Conservation (phyloP, 768 basidiomycete genomes). For the Daedaleopsis sinensis region DNA sequence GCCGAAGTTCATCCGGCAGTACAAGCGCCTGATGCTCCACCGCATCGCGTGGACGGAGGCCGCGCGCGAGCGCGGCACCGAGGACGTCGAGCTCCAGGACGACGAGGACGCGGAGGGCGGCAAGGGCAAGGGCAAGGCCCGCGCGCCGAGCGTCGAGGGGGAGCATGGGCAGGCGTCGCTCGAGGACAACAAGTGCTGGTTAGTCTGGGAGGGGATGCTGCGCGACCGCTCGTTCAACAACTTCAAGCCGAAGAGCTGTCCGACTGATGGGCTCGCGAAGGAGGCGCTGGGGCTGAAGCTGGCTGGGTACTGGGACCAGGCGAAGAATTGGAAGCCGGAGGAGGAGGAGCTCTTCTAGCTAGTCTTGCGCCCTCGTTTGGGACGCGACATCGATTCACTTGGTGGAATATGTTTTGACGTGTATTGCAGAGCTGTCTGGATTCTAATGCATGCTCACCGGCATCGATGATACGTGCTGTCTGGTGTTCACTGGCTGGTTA, state of each 20-base stretch:
- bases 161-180: constrained; percentile 51
- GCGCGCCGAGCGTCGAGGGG: constrained; percentile 32
- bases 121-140: constrained; percentile 41
- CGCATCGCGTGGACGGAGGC: constrained; percentile 95
- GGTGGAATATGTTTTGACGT: too few relatives aligned
- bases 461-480: too few relatives aligned
- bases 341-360: constrained; percentile 74
- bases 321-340: constrained; percentile 87
- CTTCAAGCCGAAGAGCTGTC: constrained; percentile 83
- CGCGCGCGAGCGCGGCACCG: constrained; percentile 74
- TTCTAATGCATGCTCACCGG: too few relatives aligned
- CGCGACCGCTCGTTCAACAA: constrained; percentile 78
- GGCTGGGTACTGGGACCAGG: constrained; percentile 92
- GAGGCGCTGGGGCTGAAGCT: constrained; percentile 84
- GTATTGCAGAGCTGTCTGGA: too few relatives aligned
- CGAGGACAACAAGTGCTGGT: constrained; percentile 84
- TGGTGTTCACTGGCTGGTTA: too few relatives aligned
- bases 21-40: constrained; percentile 82
- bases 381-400: too few relatives aligned
- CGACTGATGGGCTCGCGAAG: constrained; percentile 83
- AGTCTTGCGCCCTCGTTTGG: background rate
- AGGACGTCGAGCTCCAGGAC: constrained; percentile 69
- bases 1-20: constrained; percentile 80
- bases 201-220: constrained; percentile 92
- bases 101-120: constrained; percentile 41